Evolutionary conservation across 2,329 filamentous ascomycete genomes (phyloP), one percentile per base, ranked within the genome.

Genomic region (Drechslerella stenobrocha): DNA sequence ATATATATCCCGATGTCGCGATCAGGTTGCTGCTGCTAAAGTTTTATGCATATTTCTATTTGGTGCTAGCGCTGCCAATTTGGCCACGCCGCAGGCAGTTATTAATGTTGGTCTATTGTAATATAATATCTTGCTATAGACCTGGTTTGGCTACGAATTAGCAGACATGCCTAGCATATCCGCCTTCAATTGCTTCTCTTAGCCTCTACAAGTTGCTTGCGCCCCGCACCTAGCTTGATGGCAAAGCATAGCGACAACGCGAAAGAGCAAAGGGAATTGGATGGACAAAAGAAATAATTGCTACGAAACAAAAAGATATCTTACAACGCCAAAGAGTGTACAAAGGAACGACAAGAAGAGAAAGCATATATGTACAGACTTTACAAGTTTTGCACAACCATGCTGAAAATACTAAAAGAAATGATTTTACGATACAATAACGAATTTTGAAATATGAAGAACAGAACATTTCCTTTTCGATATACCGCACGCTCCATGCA

Each of bases 261-360:
- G n/a, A 55, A 8, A 52, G 18, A 18, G 18, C 22, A 3, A 47
- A 55, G 24, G 40, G 45, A 34, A 59, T 32, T 48, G 44, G 50
- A 28, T 20, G 52, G 45, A 46, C n/a, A 50, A 64, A 50, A 28
- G 2, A 30, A 53, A 37, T 8, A 37, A 37, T 11, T 11, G 15
- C 5, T 37, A 37, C 6, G n/a, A 37, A 37, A 37, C 4, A 8
- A 13, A 37, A 20, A 42, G 44, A 56, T 65, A 57, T 53, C 48
- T 47, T 50, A 53, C 57, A 23, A 58, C 52, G 45, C 44, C 32
- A 58, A 42, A 20, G 9, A 22, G 35, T 44, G 7, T 42, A 18
- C 37, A 40, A 44, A 28, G 9, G 59, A 53, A 35, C 26, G 52
- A 53, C 26, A 34, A 53, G 48, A 59, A 53, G 40, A 40, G 37